These are phyloP conservation scores for Teratosphaeria destructans DNA, from an alignment of 2,329 filamentous ascomycete genomes.

Conservation along the genomic window DNA sequence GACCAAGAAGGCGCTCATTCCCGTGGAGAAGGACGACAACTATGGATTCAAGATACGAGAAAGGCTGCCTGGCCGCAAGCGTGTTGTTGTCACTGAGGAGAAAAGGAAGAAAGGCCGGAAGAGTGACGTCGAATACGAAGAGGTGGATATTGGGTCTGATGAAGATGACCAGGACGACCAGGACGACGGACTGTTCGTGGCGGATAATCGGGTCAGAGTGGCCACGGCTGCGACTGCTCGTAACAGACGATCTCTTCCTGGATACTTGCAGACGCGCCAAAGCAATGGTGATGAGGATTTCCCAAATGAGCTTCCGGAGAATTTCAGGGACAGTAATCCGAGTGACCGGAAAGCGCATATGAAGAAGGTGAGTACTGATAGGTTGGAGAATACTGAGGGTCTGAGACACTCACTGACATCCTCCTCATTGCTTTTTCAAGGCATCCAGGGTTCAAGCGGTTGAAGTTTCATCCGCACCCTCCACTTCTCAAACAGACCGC, in stretches of 20 bases:
- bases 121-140: conserved; percentile 30
- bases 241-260: conserved; percentile 15
- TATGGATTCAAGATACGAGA: conserved; percentile 25
- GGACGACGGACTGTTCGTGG: conserved; percentile 13
- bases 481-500: neutral
- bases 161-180: conserved; percentile 30
- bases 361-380: neutral
- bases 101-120: conserved; percentile 8
- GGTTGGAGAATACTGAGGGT: no score
- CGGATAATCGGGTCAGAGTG: neutral
- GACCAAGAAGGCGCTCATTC: conserved; percentile 23
- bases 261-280: conserved; percentile 33
- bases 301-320: conserved; percentile 33
- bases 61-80: conserved; percentile 17
- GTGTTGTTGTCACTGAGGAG: conserved; percentile 4
- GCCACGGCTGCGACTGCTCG: neutral
- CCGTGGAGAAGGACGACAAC: conserved; percentile 23
- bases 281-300: conserved; percentile 28
- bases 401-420: no score
- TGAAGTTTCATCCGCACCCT: neutral
- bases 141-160: conserved; percentile 37
- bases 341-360: conserved; percentile 13
- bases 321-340: conserved; percentile 28
- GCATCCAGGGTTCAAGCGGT: conserved; percentile 3
- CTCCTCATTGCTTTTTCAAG: no score